These are phyloP conservation scores for Lachnellula hyalina DNA, from an alignment of 2,329 filamentous ascomycete species.

Conservation along the genomic window DNA sequence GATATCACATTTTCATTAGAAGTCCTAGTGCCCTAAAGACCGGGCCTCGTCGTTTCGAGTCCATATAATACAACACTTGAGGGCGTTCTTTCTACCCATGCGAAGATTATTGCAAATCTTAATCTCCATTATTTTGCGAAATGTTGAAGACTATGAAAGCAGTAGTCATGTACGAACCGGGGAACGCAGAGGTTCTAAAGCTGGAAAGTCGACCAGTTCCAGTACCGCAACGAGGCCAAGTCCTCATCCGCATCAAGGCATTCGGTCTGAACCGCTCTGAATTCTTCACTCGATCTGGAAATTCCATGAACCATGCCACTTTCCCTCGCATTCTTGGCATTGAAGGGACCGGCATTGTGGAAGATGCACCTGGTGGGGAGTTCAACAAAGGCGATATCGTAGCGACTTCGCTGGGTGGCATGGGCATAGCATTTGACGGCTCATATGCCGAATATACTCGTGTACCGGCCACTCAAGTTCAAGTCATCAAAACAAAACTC, in stretches of 20 bases:
- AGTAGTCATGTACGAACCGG: slow-evolving; percentile 16
- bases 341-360: slow-evolving; percentile 18
- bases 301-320: slow-evolving; percentile 10
- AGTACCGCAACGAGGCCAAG: slow-evolving; percentile 51
- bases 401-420: slow-evolving; percentile 44
- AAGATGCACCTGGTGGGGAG: slow-evolving; percentile 20
- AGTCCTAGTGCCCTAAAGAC: too few species aligned
- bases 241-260: slow-evolving; percentile 70
- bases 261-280: slow-evolving; percentile 86
- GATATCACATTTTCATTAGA: too few species aligned
- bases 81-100: too few species aligned
- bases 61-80: too few species aligned
- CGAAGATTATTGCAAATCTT: too few species aligned
- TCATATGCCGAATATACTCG: slow-evolving; percentile 45
- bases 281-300: slow-evolving; percentile 41
- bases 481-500: slow-evolving; percentile 33
- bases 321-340: slow-evolving; percentile 23
- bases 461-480: slow-evolving; percentile 38
- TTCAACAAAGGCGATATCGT: slow-evolving; percentile 38
- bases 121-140: too few species aligned
- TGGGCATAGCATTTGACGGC: slow-evolving; percentile 43
- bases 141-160: slow-evolving; percentile 13
- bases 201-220: slow-evolving; percentile 15
- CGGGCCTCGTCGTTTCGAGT: too few species aligned
- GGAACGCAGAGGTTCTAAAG: slow-evolving; percentile 19